Conservation (phyloP, 345 rosid genomes). For the Salix koriyanagi region DNA sequence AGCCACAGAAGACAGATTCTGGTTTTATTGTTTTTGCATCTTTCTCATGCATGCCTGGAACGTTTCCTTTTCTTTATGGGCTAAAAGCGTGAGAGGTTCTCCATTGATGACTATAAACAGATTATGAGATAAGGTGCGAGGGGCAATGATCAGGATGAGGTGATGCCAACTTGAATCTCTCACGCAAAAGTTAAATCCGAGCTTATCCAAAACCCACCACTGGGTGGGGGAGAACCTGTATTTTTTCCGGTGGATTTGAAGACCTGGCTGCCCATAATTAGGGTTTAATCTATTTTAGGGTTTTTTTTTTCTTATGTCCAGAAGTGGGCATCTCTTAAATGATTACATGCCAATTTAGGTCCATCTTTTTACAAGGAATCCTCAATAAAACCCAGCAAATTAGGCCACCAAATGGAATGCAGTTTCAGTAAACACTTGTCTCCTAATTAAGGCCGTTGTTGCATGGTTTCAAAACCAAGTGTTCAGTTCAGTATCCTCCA, state of each 20-base stretch:
- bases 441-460: too few species aligned
- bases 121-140: too few species aligned
- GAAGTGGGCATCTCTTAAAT: background rate
- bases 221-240: slow-evolving; percentile 1
- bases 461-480: too few species aligned
- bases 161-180: background rate
- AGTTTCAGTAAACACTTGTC: too few species aligned
- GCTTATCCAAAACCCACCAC: background rate
- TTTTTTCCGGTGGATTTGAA: background rate
- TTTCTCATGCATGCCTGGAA: background rate
- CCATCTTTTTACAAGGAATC: background rate
- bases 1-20: background rate
- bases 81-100: background rate
- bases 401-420: too few species aligned
- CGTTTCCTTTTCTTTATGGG: background rate
- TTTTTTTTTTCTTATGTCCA: background rate
- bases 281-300: background rate
- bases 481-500: too few species aligned
- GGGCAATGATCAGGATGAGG: background rate
- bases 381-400: too few species aligned
- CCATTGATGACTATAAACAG: background rate
- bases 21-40: background rate
- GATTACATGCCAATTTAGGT: background rate
- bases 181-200: background rate
- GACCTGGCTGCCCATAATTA: too few species aligned